These are phyloP conservation scores for Gaertneriomyces semiglobifer DNA, from an alignment of 192 early-diverging fungal species.

Conservation along the genomic window DNA sequence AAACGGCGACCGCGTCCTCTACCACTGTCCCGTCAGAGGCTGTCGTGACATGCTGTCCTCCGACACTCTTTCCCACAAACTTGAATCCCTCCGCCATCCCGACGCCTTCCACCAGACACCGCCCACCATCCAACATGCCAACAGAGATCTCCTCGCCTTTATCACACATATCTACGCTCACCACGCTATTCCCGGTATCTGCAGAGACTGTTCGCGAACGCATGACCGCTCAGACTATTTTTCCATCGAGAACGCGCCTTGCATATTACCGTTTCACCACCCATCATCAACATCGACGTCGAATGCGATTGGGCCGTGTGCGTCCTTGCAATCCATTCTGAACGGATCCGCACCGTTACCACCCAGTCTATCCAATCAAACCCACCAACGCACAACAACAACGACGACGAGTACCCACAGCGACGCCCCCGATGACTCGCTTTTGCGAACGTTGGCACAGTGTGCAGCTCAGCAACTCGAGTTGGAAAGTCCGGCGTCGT, in stretches of 20 bases:
- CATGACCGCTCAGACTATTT: constrained; percentile 20
- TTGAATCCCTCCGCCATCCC: constrained; percentile 2
- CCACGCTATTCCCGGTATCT: constrained; percentile 6
- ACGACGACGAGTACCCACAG: too few species aligned
- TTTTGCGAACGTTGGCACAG: too few species aligned
- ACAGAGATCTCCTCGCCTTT: constrained; percentile 9
- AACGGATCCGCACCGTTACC: too few species aligned
- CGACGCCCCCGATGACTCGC: too few species aligned
- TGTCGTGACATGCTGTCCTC: constrained; percentile 5
- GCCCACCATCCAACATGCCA: not conserved
- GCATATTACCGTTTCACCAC: not conserved
- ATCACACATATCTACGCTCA: constrained; percentile 15
- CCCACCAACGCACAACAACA: too few species aligned
- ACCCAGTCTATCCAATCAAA: too few species aligned
- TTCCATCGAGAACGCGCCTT: constrained; percentile 16
- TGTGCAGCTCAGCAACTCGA: too few species aligned
- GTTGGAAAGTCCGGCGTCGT: too few species aligned
- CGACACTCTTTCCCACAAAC: constrained; percentile 12
- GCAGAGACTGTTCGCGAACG: constrained; percentile 4
- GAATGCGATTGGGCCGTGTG: too few species aligned
- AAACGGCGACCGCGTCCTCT: constrained; percentile 22
- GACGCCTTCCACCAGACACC: not conserved
- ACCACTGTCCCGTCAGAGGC: constrained; percentile 25
- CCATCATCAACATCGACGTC: too few species aligned
- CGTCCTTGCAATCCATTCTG: too few species aligned